phyloP scores from a whole-genome alignment of 306 rosid genomes.

The Pueraria montana region DNA sequence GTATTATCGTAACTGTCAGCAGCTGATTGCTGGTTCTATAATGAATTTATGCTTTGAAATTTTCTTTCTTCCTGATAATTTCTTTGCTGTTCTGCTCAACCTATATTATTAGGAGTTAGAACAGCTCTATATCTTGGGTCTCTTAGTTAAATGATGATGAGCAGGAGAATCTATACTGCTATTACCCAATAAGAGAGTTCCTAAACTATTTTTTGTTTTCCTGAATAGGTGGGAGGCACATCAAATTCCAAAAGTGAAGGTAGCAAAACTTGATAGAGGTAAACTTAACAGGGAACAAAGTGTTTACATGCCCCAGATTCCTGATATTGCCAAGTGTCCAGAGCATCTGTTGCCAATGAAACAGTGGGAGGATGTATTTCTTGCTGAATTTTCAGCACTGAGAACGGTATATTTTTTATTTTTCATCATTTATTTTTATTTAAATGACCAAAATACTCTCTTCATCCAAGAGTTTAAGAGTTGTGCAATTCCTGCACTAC shows the following conservation, averaged over 20 bases:
- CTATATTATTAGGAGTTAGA: constrained; percentile 5
- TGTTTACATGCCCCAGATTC: constrained; percentile 88
- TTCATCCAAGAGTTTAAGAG: neutral
- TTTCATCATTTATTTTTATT: neutral
- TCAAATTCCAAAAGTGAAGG: constrained; percentile 81
- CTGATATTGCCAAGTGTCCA: constrained; percentile 82
- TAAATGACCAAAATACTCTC: constrained; percentile 10
- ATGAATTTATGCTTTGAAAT: constrained; percentile 32
- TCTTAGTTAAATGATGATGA: constrained; percentile 25
- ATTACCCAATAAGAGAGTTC: constrained; percentile 5
- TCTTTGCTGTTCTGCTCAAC: constrained; percentile 21
- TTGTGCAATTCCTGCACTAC: constrained; percentile 14
- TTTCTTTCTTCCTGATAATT: constrained; percentile 16
- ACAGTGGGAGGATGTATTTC: constrained; percentile 89
- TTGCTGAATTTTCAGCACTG: constrained; percentile 78
- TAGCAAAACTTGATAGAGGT: constrained; percentile 81
- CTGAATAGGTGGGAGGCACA: constrained; percentile 89
- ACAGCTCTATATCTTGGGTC: constrained; percentile 9
- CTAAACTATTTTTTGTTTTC: constrained; percentile 26
- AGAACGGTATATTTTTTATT: constrained; percentile 63
- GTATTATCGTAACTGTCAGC: constrained; percentile 55
- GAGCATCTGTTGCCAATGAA: constrained; percentile 78
- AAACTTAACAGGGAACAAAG: constrained; percentile 76
- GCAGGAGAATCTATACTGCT: constrained; percentile 5
- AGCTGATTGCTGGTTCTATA: neutral